Evolutionary conservation across 495 filamentous ascomycete species (phyloP), one percentile per base, ranked within the genome.

Genomic region (Darksidea phi): DNA sequence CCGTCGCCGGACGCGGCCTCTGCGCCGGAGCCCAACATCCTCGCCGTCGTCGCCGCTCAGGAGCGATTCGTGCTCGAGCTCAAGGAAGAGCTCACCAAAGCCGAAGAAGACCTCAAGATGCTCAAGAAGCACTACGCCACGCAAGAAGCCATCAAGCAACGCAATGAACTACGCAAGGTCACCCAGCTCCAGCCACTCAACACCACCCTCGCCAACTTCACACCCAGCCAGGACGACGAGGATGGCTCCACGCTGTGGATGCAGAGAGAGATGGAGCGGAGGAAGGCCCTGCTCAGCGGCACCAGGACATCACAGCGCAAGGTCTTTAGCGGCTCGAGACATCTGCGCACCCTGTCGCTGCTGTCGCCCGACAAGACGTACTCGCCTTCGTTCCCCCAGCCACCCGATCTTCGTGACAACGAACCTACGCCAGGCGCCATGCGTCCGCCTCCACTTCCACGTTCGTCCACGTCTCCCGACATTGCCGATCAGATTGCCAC

Each of bases 31-130:
- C 77, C 88, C 23, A 86, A 79, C 66, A 87, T 96, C 61, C 83
- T 98, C 41, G 89, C 89, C 36, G 88, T 90, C 32, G 86, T 97
- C 55, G 94, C 94, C 13, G 87, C 90, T 5, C 91, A 97, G 73
- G 94, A 98, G 71, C 84, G 94, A n/a, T 84, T 84, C 51, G 93
- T 98, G 6, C 76, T 98, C 42, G 94, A 97, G 76, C 78, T 97
- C 28, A 86, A 85, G 48, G 94, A 97, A 72, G 94, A 97, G 71
- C 79, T 98, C 12, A 72, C 76, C 7, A 85, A 85, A 53, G 92
- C 94, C 10, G 94, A 97, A 69, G 70, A 73, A 3, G 90, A 96
- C 34, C 76, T 98, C 57, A 74, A 77, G 32, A 83, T 77, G 57
- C 76, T 97, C 48, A 96, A 96, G 74, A 87, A 83, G 60, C 89